phyloP scores from a whole-genome alignment of 2,329 filamentous ascomycete species.

The Hypoxylon sp. region DNA sequence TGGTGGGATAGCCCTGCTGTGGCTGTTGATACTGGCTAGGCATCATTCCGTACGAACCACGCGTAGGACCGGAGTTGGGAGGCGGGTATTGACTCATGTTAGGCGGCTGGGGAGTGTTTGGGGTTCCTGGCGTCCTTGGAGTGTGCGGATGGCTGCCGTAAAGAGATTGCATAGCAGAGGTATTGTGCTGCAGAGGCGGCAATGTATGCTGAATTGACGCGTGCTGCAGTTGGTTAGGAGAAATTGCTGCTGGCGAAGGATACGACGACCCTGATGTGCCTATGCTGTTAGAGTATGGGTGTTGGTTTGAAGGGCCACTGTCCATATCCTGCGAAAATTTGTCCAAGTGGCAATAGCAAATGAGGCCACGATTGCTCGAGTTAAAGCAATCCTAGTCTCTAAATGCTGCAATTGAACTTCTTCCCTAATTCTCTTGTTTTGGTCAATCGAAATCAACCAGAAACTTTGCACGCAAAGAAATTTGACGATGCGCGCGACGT shows the following conservation, averaged over 20 bases:
- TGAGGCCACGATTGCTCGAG: constrained; percentile 48
- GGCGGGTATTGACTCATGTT: constrained; percentile 62
- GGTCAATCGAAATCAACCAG: constrained; percentile 22
- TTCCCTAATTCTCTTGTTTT: constrained; percentile 18
- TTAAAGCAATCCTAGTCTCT: constrained; percentile 47
- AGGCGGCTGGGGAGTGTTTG: constrained; percentile 71
- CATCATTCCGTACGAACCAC: constrained; percentile 70
- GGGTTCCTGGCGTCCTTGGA: constrained; percentile 74
- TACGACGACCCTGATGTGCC: constrained; percentile 67
- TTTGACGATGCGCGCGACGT: constrained; percentile 24
- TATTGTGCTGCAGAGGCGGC: constrained; percentile 67
- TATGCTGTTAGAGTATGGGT: constrained; percentile 70
- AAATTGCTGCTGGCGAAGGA: constrained; percentile 67
- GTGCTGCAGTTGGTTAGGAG: constrained; percentile 67
- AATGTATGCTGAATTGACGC: constrained; percentile 68
- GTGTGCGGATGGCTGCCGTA: constrained; percentile 75
- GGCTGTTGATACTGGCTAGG: constrained; percentile 68
- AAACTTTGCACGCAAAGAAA: constrained; percentile 13
- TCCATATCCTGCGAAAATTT: constrained; percentile 64
- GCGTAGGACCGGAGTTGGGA: constrained; percentile 55
- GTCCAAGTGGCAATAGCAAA: constrained; percentile 42
- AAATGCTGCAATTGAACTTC: constrained; percentile 40
- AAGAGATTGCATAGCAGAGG: constrained; percentile 65
- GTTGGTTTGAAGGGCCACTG: constrained; percentile 58
- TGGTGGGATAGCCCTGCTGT: constrained; percentile 69